Evolutionary conservation across 2,329 filamentous ascomycete genomes (phyloP).

Genomic region (Xylaria digitata): DNA sequence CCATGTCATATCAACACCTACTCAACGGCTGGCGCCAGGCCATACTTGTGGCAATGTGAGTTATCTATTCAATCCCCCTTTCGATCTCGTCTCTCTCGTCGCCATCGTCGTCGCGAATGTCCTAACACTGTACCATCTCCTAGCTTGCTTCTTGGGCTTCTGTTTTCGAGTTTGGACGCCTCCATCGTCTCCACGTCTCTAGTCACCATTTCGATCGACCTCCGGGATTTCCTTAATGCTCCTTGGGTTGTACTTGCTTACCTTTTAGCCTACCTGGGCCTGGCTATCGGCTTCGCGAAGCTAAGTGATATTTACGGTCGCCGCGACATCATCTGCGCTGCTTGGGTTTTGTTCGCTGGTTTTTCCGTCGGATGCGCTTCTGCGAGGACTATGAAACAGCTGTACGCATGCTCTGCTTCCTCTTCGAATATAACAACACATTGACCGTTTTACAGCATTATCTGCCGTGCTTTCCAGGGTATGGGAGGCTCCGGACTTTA

Average conservation of each 20-base stretch:
- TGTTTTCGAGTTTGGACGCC: slow-evolving; percentile 68
- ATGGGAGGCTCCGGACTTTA: slow-evolving; percentile 72
- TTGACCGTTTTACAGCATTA: slow-evolving; percentile 57
- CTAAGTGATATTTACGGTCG: slow-evolving; percentile 70
- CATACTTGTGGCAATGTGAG: slow-evolving; percentile 54
- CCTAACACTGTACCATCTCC: slow-evolving; percentile 4
- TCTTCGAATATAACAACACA: background rate
- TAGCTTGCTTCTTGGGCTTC: slow-evolving; percentile 63
- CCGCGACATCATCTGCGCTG: slow-evolving; percentile 59
- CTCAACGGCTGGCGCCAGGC: slow-evolving; percentile 46
- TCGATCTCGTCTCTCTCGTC: slow-evolving; percentile 8
- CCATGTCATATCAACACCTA: slow-evolving; percentile 41
- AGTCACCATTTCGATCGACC: slow-evolving; percentile 65
- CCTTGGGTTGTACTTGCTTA: slow-evolving; percentile 68
- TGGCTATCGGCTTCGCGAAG: slow-evolving; percentile 68
- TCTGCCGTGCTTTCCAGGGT: slow-evolving; percentile 69
- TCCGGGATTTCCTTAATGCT: slow-evolving; percentile 62
- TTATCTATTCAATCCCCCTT: slow-evolving; percentile 26
- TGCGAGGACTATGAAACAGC: slow-evolving; percentile 61
- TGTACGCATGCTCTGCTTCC: slow-evolving; percentile 54
- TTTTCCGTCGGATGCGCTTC: slow-evolving; percentile 67
- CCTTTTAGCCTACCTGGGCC: slow-evolving; percentile 68
- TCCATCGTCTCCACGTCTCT: slow-evolving; percentile 69
- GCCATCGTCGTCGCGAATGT: slow-evolving; percentile 22
- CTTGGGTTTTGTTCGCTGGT: slow-evolving; percentile 66